Conservation (phyloP, 2,329 filamentous ascomycete species). For the Knufia petricola region DNA sequence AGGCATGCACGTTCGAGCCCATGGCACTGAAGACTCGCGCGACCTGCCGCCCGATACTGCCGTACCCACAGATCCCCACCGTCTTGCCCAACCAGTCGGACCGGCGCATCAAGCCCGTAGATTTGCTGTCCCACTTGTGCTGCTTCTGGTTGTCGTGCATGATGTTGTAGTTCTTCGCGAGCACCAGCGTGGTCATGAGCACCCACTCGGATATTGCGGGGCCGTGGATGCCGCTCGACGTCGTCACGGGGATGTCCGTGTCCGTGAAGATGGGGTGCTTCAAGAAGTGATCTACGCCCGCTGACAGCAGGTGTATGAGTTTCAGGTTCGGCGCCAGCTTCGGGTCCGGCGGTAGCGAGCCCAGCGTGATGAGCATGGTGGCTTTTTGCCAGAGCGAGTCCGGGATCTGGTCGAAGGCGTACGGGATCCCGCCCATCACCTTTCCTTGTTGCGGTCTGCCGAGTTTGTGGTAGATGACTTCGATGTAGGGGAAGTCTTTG, state of each 20-base stretch:
- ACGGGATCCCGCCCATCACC: constrained; percentile 13
- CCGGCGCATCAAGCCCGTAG: constrained; percentile 23
- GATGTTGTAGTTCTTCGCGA: constrained; percentile 44
- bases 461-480: constrained; percentile 34
- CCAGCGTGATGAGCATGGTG: constrained; percentile 41
- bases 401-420: constrained; percentile 16
- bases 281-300: constrained; percentile 47
- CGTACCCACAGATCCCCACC: constrained; percentile 53
- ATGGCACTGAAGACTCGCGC: constrained; percentile 52
- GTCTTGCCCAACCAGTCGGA: constrained; percentile 49
- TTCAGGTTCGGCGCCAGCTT: constrained; percentile 29
- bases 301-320: constrained; percentile 49
- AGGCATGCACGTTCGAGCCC: constrained; percentile 65
- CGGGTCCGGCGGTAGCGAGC: constrained; percentile 33
- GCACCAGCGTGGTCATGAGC: constrained; percentile 51
- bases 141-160: constrained; percentile 50
- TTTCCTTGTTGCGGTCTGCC: constrained; percentile 15
- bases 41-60: constrained; percentile 35
- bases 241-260: constrained; percentile 45
- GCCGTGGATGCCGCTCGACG: constrained; percentile 48
- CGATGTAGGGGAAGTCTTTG: constrained; percentile 36
- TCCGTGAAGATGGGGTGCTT: constrained; percentile 45
- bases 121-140: constrained; percentile 41
- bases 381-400: constrained; percentile 30
- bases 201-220: constrained; percentile 61